Percentiles rank a stretch among this genome's conserved stretches.
These are phyloP conservation scores for Cladophialophora psammophila DNA, from an alignment of 2,329 filamentous ascomycete species.

Conservation along the genomic window DNA sequence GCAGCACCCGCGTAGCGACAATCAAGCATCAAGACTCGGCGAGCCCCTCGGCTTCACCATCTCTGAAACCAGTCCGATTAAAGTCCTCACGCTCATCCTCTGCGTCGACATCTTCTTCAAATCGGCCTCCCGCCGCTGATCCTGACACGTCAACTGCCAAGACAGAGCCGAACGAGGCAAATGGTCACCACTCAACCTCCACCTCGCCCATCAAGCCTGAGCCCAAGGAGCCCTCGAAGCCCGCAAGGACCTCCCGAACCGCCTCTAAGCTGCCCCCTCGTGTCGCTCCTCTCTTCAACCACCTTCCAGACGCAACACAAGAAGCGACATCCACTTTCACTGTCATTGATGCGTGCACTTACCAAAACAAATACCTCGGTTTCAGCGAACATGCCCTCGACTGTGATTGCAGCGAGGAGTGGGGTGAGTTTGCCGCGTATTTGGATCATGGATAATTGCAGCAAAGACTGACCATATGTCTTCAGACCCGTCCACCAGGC, in stretches of 20 bases:
- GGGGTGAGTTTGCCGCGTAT: slow-evolving; percentile 71
- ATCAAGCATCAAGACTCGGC: slow-evolving; percentile 36
- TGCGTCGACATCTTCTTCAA: slow-evolving; percentile 32
- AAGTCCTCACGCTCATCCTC: slow-evolving; percentile 39
- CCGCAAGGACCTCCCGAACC: slow-evolving; percentile 76
- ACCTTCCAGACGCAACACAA: slow-evolving; percentile 78
- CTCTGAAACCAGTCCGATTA: slow-evolving; percentile 26
- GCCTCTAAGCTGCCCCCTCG: slow-evolving; percentile 71
- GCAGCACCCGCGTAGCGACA: slow-evolving; percentile 28
- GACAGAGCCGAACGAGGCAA: slow-evolving; percentile 58
- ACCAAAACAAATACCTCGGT: slow-evolving; percentile 89
- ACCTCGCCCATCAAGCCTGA: slow-evolving; percentile 67
- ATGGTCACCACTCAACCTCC: slow-evolving; percentile 63
- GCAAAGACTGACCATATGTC: slow-evolving; percentile 45
- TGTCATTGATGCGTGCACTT: slow-evolving; percentile 83
- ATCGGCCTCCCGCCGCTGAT: slow-evolving; percentile 23
- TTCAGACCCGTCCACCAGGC: slow-evolving; percentile 58
- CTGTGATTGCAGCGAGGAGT: slow-evolving; percentile 94
- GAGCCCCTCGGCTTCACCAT: slow-evolving; percentile 36
- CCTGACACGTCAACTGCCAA: slow-evolving; percentile 39
- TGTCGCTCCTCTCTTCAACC: slow-evolving; percentile 71
- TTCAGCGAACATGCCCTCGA: slow-evolving; percentile 92
- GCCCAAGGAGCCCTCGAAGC: slow-evolving; percentile 64
- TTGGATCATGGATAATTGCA: slow-evolving; percentile 25
- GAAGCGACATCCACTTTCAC: slow-evolving; percentile 80